phyloP scores from a whole-genome alignment of 495 filamentous ascomycete species.

The Penicillium taxi region DNA sequence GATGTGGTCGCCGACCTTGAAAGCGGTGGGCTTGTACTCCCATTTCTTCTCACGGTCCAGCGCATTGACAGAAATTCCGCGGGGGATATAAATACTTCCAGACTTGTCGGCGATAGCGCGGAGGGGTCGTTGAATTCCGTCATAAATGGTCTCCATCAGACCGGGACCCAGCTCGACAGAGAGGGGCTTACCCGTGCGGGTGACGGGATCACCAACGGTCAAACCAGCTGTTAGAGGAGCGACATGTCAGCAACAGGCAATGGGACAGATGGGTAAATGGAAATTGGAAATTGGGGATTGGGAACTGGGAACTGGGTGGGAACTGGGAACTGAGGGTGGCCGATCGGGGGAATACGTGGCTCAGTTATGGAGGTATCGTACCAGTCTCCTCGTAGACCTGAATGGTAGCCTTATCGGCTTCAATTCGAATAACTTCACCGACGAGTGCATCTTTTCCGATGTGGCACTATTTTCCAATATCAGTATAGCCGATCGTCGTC shows the following conservation, averaged over 20 bases:
- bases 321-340: neutral
- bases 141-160: slow-evolving; percentile 98
- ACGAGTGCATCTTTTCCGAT: slow-evolving; percentile 86
- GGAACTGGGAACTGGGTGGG: too few species aligned
- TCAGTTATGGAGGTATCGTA: slow-evolving; percentile 31
- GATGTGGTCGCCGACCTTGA: slow-evolving; percentile 95
- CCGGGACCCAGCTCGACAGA: slow-evolving; percentile 96
- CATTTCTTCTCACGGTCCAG: slow-evolving; percentile 84
- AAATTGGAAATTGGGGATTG: too few species aligned
- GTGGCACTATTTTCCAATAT: slow-evolving; percentile 49
- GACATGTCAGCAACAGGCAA: slow-evolving; percentile 17
- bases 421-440: slow-evolving; percentile 97
- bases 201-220: slow-evolving; percentile 89
- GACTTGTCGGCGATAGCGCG: slow-evolving; percentile 69
- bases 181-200: slow-evolving; percentile 84
- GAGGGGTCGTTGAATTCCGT: slow-evolving; percentile 95
- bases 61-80: slow-evolving; percentile 82
- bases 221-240: slow-evolving; percentile 61
- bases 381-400: slow-evolving; percentile 99
- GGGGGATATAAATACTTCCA: slow-evolving; percentile 90
- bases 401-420: slow-evolving; percentile 88
- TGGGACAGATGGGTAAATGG: slow-evolving; percentile 2
- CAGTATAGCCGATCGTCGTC: slow-evolving; percentile 3
- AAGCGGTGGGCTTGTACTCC: slow-evolving; percentile 78
- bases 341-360: slow-evolving; percentile 9